phyloP scores from a whole-genome alignment of 495 filamentous ascomycete species.

The Podospora didyma region DNA sequence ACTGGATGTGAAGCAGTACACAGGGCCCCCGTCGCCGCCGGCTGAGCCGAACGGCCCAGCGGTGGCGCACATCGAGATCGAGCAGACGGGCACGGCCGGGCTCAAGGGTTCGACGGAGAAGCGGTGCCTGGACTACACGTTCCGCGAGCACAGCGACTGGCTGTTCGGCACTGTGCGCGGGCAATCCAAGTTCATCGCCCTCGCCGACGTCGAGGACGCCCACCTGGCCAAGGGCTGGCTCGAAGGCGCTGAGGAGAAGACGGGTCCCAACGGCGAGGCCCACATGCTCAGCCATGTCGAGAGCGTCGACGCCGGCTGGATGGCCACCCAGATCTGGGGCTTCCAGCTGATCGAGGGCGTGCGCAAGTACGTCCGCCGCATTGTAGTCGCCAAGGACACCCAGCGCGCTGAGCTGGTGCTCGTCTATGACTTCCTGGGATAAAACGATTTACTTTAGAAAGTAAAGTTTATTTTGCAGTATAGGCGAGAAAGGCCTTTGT shows the following conservation, averaged over 20 bases:
- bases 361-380: slow-evolving; percentile 64
- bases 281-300: slow-evolving; percentile 52
- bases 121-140: slow-evolving; percentile 66
- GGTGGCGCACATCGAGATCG: slow-evolving; percentile 72
- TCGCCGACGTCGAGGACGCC: slow-evolving; percentile 34
- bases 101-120: slow-evolving; percentile 67
- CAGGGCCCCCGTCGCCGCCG: slow-evolving; percentile 38
- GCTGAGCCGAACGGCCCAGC: slow-evolving; percentile 31
- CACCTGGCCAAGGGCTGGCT: slow-evolving; percentile 51
- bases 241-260: slow-evolving; percentile 44
- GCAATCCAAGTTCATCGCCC: slow-evolving; percentile 48
- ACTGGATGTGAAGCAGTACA: slow-evolving; percentile 63
- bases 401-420: slow-evolving; percentile 61
- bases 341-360: slow-evolving; percentile 49
- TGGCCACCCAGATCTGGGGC: slow-evolving; percentile 54
- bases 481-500: no score
- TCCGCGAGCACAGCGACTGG: slow-evolving; percentile 70
- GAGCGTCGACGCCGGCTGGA: slow-evolving; percentile 56
- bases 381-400: slow-evolving; percentile 60
- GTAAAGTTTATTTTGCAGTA: no score
- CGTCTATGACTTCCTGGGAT: slow-evolving; percentile 62
- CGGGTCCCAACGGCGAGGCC: slow-evolving; percentile 44
- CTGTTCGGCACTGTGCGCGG: slow-evolving; percentile 75
- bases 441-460: not conserved
- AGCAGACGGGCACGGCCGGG: slow-evolving; percentile 72